A percentile compares a stretch with the other conserved stretches of the same genome.
Conservation (phyloP, 2,329 filamentous ascomycete species). For the Ophiocordyceps camponoti-saundersi region DNA sequence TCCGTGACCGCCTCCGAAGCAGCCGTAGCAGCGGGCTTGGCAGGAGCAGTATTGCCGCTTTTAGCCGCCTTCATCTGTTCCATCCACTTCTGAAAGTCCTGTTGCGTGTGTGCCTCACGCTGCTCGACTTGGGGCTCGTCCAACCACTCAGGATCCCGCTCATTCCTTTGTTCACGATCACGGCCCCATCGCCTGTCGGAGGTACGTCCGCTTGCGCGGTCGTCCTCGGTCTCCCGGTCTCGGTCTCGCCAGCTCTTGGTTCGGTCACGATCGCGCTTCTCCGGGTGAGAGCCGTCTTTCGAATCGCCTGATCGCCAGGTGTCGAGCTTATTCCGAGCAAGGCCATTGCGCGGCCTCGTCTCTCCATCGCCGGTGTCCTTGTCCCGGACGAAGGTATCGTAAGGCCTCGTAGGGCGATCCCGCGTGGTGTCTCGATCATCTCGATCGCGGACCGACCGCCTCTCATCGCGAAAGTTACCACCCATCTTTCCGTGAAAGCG, state of each 20-base stretch:
- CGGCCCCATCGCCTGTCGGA: slow-evolving; percentile 37
- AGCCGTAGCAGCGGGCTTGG: slow-evolving; percentile 15
- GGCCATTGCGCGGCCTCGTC: slow-evolving; percentile 44
- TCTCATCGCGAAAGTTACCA: slow-evolving; percentile 25
- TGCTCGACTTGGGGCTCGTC: slow-evolving; percentile 57
- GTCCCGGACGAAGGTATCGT: slow-evolving; percentile 32
- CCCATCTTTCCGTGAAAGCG: slow-evolving; percentile 52
- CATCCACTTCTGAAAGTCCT: slow-evolving; percentile 92
- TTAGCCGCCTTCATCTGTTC: slow-evolving; percentile 67
- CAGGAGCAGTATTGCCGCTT: slow-evolving; percentile 14
- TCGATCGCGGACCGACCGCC: slow-evolving; percentile 30
- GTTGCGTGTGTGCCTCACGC: slow-evolving; percentile 58
- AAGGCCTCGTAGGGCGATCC: slow-evolving; percentile 27
- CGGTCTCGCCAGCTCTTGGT: slow-evolving; percentile 46
- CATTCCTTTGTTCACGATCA: slow-evolving; percentile 41
- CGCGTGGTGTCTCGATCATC: slow-evolving; percentile 37
- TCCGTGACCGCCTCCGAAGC: slow-evolving; percentile 21
- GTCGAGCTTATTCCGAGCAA: slow-evolving; percentile 47
- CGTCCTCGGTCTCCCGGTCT: slow-evolving; percentile 27
- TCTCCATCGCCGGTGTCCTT: slow-evolving; percentile 34
- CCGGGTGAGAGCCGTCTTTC: slow-evolving; percentile 11
- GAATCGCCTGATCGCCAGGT: slow-evolving; percentile 55
- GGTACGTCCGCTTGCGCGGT: slow-evolving; percentile 36
- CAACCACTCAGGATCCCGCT: slow-evolving; percentile 85
- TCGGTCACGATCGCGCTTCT: slow-evolving; percentile 36